Percentiles rank a stretch among this genome's conserved stretches.
Conservation (phyloP, 805 yeast species). For the Suhomyces vadensis region DNA sequence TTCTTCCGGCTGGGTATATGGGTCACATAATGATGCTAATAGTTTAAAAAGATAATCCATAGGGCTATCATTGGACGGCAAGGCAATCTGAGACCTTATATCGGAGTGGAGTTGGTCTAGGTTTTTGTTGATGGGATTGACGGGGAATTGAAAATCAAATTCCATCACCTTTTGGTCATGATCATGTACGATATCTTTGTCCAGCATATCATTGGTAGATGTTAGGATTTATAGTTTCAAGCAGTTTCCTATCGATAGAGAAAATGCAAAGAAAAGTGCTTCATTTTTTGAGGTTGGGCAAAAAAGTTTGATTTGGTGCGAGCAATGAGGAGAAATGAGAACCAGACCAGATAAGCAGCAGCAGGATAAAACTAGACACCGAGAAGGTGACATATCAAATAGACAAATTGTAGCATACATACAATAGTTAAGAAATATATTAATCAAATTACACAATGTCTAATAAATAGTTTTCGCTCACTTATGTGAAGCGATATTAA, state of each 20-base stretch:
- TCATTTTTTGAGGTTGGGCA: too few relatives aligned
- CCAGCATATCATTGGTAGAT: slow-evolving; percentile 6
- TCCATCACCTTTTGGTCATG: slow-evolving; percentile 7
- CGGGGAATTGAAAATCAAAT: slow-evolving; percentile 7
- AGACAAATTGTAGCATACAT: too few relatives aligned
- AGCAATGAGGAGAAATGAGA: too few relatives aligned
- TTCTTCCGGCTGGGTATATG: slow-evolving; percentile 69
- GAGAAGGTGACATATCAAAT: too few relatives aligned
- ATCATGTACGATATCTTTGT: slow-evolving; percentile 1
- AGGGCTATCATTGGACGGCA: slow-evolving; percentile 6
- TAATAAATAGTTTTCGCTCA: background rate
- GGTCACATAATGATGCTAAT: slow-evolving; percentile 46
- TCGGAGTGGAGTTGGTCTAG: slow-evolving; percentile 8
- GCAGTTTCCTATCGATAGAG: too few relatives aligned
- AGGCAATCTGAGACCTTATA: background rate
- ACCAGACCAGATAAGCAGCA: too few relatives aligned
- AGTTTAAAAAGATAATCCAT: slow-evolving; percentile 11
- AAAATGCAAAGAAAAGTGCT: too few relatives aligned
- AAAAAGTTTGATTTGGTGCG: background rate
- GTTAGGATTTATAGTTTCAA: too few relatives aligned
- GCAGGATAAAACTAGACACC: too few relatives aligned
- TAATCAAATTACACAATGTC: too few relatives aligned
- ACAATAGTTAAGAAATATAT: background rate
- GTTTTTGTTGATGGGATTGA: slow-evolving; percentile 3
- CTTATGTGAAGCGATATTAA: slow-evolving; percentile 8